Conservation (phyloP, 148 eudicot genomes). For the Nepenthes gracilis region DNA sequence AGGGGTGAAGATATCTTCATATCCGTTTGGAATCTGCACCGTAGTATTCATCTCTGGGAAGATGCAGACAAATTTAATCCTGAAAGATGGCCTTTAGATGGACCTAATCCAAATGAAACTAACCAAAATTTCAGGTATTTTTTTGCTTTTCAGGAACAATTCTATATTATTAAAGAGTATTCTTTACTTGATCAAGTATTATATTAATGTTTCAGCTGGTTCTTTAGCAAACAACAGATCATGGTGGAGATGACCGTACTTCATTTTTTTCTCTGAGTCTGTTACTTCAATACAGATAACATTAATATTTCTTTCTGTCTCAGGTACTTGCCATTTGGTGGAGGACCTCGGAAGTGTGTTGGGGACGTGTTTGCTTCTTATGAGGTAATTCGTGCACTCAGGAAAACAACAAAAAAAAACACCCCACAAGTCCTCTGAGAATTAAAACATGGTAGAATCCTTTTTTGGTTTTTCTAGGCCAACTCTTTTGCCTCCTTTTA, state of each 20-base stretch:
- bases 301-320: background rate
- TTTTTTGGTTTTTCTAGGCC: no score
- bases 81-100: constrained; percentile 98
- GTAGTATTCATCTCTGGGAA: constrained; percentile 76
- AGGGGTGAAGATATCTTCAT: constrained; percentile 94
- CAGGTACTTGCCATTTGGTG: constrained; percentile 97
- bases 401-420: no score
- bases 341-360: constrained; percentile 94
- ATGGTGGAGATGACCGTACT: no score
- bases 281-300: background rate
- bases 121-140: constrained; percentile 81
- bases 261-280: no score
- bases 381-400: constrained; percentile 46
- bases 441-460: no score
- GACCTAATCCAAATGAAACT: constrained; percentile 89
- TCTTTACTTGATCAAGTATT: background rate
- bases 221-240: no score
- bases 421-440: no score
- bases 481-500: no score
- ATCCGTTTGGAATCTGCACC: constrained; percentile 93
- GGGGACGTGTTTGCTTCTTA: constrained; percentile 93
- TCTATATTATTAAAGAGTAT: background rate
- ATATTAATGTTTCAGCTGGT: no score
- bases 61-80: constrained; percentile 86
- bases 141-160: background rate